Evolutionary conservation across 257 asterid species (phyloP).

Genomic region (Salvia miltiorrhiza): DNA sequence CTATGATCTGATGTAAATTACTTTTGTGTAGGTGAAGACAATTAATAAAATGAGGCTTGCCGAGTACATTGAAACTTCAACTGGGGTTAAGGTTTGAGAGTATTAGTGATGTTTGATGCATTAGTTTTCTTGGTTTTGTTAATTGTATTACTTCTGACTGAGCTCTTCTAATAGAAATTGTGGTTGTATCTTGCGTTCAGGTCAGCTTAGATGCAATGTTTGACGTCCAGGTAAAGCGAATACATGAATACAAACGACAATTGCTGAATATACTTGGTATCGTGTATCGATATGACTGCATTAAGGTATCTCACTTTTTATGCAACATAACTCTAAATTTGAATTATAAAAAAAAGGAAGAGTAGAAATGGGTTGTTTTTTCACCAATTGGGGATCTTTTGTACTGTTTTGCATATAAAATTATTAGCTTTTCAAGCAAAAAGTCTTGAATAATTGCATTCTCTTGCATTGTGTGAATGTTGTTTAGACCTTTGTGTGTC

Average conservation of each 20-base stretch:
- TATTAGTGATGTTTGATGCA: background rate
- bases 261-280: slow-evolving; percentile 45
- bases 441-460: background rate
- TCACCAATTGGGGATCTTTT: background rate
- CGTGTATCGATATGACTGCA: slow-evolving; percentile 51
- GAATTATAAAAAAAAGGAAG: background rate
- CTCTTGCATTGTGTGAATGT: background rate
- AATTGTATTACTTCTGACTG: slow-evolving; percentile 12
- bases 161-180: background rate
- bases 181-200: slow-evolving; percentile 25
- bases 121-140: background rate
- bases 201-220: slow-evolving; percentile 53
- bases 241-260: slow-evolving; percentile 51
- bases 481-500: background rate
- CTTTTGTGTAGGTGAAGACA: slow-evolving; percentile 37
- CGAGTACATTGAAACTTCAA: slow-evolving; percentile 44
- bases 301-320: slow-evolving; percentile 35
- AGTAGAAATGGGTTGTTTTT: background rate
- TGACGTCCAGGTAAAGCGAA: slow-evolving; percentile 51
- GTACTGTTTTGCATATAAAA: background rate
- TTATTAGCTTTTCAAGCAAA: background rate
- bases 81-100: slow-evolving; percentile 40
- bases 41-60: slow-evolving; percentile 50
- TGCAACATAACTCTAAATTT: background rate
- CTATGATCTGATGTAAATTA: background rate